These are phyloP conservation scores for Rhizophlyctis rosea DNA, from an alignment of 192 early-diverging fungal genomes.

Conservation along the genomic window DNA sequence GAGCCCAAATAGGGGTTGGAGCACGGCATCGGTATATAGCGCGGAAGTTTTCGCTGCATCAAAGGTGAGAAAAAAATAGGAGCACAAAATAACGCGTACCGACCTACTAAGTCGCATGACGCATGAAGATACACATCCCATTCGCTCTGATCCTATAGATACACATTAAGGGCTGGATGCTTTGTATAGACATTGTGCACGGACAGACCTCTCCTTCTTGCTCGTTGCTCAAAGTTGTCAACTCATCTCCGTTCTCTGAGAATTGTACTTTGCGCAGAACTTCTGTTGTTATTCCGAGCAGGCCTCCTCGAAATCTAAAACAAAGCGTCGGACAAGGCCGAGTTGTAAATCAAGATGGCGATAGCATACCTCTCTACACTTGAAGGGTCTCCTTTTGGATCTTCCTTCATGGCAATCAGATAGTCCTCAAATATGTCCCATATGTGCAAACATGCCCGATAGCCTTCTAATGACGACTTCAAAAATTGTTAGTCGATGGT, in stretches of 20 bases:
- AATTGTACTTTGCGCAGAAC: slow-evolving; percentile 2
- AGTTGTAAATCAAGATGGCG: too few species aligned
- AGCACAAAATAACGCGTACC: background rate
- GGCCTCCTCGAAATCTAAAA: slow-evolving; percentile 9
- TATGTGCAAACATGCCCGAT: slow-evolving; percentile 7
- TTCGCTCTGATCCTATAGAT: background rate
- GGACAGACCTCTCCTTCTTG: background rate
- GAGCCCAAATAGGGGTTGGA: background rate
- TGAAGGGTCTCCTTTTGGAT: background rate
- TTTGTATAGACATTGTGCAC: too few species aligned
- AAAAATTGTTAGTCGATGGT: too few species aligned
- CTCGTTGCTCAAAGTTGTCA: slow-evolving; percentile 1
- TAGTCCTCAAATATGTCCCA: slow-evolving; percentile 21
- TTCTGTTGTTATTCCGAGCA: slow-evolving; percentile 9
- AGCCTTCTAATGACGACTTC: background rate
- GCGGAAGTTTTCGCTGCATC: slow-evolving; percentile 27
- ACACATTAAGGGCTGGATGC: background rate
- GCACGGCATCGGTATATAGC: slow-evolving; percentile 17
- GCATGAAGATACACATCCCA: background rate
- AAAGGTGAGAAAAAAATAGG: background rate
- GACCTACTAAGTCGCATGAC: slow-evolving; percentile 1
- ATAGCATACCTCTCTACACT: too few species aligned
- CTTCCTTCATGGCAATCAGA: background rate
- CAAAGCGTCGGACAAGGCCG: too few species aligned
- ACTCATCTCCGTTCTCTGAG: slow-evolving; percentile 8